Base-by-base conservation (phyloP, 176 grass and related monocot genomes). In the Stipa capillata region DNA sequence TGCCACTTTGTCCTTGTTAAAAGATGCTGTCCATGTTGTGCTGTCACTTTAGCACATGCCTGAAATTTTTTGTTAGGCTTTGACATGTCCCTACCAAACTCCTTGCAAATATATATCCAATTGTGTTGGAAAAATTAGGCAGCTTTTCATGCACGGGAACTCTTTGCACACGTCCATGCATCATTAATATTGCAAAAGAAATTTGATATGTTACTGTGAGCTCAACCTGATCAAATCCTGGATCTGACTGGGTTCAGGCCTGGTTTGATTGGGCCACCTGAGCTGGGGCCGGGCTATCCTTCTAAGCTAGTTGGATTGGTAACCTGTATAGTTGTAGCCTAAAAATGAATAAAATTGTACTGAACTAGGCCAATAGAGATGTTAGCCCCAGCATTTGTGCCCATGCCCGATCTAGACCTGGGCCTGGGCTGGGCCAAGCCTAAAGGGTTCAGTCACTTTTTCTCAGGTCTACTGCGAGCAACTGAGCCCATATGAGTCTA, bases 161-260 rank as follows among this genome's bases (percentile, higher is more conserved):
- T 39, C 77, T 18, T 79, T 37, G 45, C 45, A 51, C 28, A 45
- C 4, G 23, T 53, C 9, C 16, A 54, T 9, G 29, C 9, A 20
- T 4, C 43, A 52, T 66, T n/a, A n/a, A n/a, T n/a, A 40, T 53
- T 53, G 27, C 32, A 54, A 1, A 67, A 8, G 33, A 8, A n/a
- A 67, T 78, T 78, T 15, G 16, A 69, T 77, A 77, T 45, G 34
- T 20, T 23, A 67, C 32, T 84, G 39, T 58, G 52, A 77, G 40
- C 43, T 49, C 35, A 43, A 78, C 12, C 33, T 40, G 21, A 13
- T 8, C 62, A 68, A 68, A 68, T 47, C 53, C 39, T 20, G 18
- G 16, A 31, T 58, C 39, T 45, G 17, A 31, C 25, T 76, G 55
- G 37, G 25, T 60, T 32, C 10, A 56, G 37, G 8, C 56, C 6